Evolutionary conservation across 2,329 filamentous ascomycete genomes (phyloP), one percentile per base, ranked within the genome.

Genomic region (Tolypocladium guangdongense): DNA sequence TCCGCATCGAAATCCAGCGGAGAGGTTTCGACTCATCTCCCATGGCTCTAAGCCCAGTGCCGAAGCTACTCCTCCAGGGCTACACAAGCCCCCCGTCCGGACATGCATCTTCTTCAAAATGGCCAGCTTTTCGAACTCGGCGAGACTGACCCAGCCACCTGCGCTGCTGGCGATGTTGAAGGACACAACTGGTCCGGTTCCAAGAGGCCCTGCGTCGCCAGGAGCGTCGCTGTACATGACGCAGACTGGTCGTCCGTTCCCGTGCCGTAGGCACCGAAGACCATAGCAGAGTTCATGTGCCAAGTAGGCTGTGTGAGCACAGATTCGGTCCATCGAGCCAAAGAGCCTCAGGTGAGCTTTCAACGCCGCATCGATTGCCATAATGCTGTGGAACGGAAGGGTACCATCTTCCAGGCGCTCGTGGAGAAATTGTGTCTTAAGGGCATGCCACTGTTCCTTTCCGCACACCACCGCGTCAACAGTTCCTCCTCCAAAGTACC

Each of bases 401-500:
- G 92, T 96, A 1, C 92, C 93, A 66, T 99, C 92, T 67, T 99
- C 92, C 2, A 97, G 74, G 37, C 82, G 80, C 56, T 91, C 87
- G 64, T 97, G 92, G 3, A 95, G 71, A 33, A 80, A 80, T 27
- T 78, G 71, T 7, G 78, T 74, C 65, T 95, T 96, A 39, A 80
- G 78, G 1, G 83, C 86, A 72, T 96, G 89, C 88, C 91, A 96
- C 58, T 85, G 78, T 62, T 90, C 84, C 57, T 82, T 86, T n/a
- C 83, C 65, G 56, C 83, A 86, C 1, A 90, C 77, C 0, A 96
- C 90, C 78, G 92, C 87, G 62, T 96, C 90, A 0, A 96, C 92
- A 0, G 92, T 97, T 4, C 93, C 93, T 7, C 92, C 93, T 7
- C 92, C 92, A 69, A 99, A 99, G 63, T 95, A 99, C 57, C 74